phyloP scores from a whole-genome alignment of 2,329 filamentous ascomycete genomes.

The Alternaria brassicicola region DNA sequence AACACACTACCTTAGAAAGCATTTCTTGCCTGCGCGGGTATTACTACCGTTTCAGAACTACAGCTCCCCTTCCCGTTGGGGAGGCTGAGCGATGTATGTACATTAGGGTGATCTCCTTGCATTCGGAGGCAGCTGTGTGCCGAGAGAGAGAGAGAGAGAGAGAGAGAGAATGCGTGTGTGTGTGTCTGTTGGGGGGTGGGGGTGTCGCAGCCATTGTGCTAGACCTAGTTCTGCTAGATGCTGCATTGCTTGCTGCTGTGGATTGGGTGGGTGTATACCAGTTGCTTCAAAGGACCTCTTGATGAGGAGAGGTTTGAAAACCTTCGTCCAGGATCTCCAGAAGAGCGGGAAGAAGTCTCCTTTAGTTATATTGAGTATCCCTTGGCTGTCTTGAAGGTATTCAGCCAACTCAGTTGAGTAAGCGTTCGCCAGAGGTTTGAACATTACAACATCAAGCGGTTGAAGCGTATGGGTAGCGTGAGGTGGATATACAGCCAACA shows the following conservation, averaged over 20 bases:
- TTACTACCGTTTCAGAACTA: conserved; percentile 2
- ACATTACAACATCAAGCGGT: conserved; percentile 1
- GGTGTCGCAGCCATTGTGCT: neutral
- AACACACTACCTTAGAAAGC: conserved; percentile 4
- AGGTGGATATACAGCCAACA: neutral
- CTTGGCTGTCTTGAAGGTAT: too few species aligned
- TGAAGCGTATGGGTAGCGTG: conserved; percentile 4
- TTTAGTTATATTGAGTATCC: neutral
- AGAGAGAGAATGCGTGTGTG: too few species aligned
- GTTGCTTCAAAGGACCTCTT: neutral
- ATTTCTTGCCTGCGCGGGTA: conserved; percentile 7
- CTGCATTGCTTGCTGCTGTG: neutral
- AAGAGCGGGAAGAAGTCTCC: neutral
- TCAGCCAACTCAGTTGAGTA: too few species aligned
- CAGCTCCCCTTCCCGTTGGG: neutral
- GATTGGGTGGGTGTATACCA: too few species aligned
- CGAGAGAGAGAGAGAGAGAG: conserved; percentile 1
- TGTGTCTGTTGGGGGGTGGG: neutral
- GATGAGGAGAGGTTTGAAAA: neutral
- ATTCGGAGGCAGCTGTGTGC: conserved; percentile 3
- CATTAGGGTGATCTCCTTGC: conserved; percentile 1
- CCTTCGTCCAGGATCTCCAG: neutral
- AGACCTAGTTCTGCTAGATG: neutral
- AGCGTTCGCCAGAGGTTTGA: neutral
- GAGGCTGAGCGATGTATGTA: neutral